Base-by-base conservation (phyloP, 805 yeast species). In the Millerozyma miso region DNA sequence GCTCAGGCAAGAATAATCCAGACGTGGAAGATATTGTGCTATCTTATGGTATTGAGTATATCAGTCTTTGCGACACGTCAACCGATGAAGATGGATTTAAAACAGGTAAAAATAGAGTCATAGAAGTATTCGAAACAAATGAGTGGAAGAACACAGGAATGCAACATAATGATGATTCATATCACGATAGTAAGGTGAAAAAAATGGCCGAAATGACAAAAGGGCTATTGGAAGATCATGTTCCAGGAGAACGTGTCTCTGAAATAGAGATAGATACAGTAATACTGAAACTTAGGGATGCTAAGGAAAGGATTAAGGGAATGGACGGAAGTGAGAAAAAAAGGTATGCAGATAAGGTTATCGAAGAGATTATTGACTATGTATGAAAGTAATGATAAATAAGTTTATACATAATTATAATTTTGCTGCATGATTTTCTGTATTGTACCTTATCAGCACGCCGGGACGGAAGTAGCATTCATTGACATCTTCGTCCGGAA, bases 401-500 rank as follows among this genome's bases (percentile, higher is more conserved):
- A 23, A 23, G n/a, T 23, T 7, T 7, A 23, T 14, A 19, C 5
- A 23, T 39, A 20, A 16, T 41, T 45, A 55, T 40, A 54, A 42
- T 38, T 49, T 52, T 4, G 43, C 39, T 12, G 40, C 19, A 10
- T 14, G 46, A 12, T 23, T 16, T 5, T 41, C 51, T 3, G 42
- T 23, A 12, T 37, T 29, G 42, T 58, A 73, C 26, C 56, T 50
- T 4, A 77, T 53, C 3, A 56, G 47, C 51, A 71, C 70, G 0
- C 85, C 85, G 0, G 87, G 86, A 16, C 76, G 76, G 51, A 84
- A 79, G 50, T 79, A 74, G 42, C 83, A 80, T 60, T 90, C 97
- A 58, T 85, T 84, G 54, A 93, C 84, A 54, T 89, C 96, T 50
- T 85, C 95, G 1, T 77, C 77, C 1, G 81, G 71, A 4, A 85